phyloP scores from a whole-genome alignment of 2,329 filamentous ascomycete genomes.

The Aurifilum marmelostoma region DNA sequence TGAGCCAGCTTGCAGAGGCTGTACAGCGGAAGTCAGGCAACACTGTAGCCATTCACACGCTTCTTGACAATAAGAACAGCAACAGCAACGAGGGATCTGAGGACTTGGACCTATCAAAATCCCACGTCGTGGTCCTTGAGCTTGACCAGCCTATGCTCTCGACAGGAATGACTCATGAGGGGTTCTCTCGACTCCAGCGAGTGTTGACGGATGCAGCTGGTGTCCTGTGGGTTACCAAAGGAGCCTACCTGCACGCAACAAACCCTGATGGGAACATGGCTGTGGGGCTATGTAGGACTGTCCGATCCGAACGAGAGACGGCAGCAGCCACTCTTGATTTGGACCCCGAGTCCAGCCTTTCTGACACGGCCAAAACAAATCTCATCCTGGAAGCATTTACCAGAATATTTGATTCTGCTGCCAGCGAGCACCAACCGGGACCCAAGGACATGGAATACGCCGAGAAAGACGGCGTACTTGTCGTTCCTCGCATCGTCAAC shows the following conservation, averaged over 20 bases:
- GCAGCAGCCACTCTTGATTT: constrained; percentile 34
- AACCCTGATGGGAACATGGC: constrained; percentile 34
- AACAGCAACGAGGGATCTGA: neutral
- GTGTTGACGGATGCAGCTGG: constrained; percentile 35
- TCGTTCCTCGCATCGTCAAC: constrained; percentile 34
- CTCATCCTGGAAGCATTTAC: constrained; percentile 33
- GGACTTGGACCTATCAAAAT: constrained; percentile 15
- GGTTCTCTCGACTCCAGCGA: constrained; percentile 31
- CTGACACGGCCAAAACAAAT: constrained; percentile 18
- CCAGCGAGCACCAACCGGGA: constrained; percentile 9
- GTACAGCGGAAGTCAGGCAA: constrained; percentile 1
- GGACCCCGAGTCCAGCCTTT: constrained; percentile 30
- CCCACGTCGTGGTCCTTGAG: constrained; percentile 35
- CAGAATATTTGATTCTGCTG: constrained; percentile 20
- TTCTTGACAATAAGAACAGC: constrained; percentile 22
- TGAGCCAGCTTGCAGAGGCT: neutral
- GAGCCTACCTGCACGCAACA: constrained; percentile 39
- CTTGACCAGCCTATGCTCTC: constrained; percentile 31
- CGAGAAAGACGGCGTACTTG: constrained; percentile 33
- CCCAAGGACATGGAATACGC: constrained; percentile 36
- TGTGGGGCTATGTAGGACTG: constrained; percentile 35
- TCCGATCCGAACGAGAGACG: constrained; percentile 34
- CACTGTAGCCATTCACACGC: constrained; percentile 22
- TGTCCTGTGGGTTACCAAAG: constrained; percentile 43
- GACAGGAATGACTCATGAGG: constrained; percentile 18